Evolutionary conservation across 139 green algal genomes (phyloP), one percentile per base, ranked within the genome.

Genomic region (Chlorella sp.): DNA sequence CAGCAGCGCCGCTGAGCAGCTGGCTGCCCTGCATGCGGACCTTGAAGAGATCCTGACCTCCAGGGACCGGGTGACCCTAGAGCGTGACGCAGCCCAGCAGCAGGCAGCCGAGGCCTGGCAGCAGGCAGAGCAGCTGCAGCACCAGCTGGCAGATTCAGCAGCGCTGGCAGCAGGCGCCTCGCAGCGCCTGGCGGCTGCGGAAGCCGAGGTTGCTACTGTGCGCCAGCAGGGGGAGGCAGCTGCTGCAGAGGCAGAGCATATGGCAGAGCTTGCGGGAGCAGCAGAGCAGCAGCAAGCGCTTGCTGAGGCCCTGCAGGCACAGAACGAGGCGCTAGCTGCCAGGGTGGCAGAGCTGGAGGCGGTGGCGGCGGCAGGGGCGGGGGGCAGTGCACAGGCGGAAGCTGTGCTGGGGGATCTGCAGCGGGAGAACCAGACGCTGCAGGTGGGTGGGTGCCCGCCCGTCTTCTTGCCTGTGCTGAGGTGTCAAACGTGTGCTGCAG

Each of bases 401-500:
- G n/a, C 73, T 1, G 73, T 76, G 53, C 39, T 90, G 1, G 34
- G 0, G 1, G 87, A 90, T 78, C 78, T 90, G 61, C 87, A 90
- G 87, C 37, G 87, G 19, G 88, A 91, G 57, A 91, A 91, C 16
- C 42, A 75, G 15, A n/a, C 39, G 18, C 80, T 91, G 64, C 79
- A 91, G 87, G 80, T 87, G 39, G 22, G 77, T 0, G 14, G 48
- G 36, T 64, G 48, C 64, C 69, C 36, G 64, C 60, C 15, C 32
- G 11, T 61, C 37, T 11, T 2, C 19, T 9, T 9, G 48, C 48
- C 48, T 57, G 48, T 9, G 48, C 48, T 9, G 7, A 9, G 5
- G 48, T 57, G 48, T 57, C 48, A 57, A 57, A 9, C 48, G 48
- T 57, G 5, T 16, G 48, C 48, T 16, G 48, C 48, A 57, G 48